Percentiles rank a stretch among this genome's conserved stretches.
These are phyloP conservation scores for Alloteropsis semialata DNA, from an alignment of 176 grass and related monocot species.

Conservation along the genomic window DNA sequence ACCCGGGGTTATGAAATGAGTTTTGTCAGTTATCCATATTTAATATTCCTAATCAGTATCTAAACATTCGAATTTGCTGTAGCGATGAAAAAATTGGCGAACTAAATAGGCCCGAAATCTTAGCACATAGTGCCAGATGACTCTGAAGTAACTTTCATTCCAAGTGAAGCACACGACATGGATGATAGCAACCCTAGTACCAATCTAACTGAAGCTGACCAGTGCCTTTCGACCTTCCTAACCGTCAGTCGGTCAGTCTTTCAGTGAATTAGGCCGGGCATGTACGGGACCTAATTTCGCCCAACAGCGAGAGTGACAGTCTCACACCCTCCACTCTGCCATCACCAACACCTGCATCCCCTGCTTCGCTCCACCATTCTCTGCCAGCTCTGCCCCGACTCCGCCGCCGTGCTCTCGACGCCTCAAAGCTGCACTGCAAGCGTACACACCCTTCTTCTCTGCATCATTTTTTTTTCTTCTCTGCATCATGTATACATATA, in stretches of 20 bases:
- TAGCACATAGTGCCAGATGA: not conserved
- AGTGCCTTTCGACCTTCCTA: not conserved
- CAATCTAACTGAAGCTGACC: not conserved
- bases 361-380: not conserved
- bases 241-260: not conserved
- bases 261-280: conserved; percentile 23
- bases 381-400: not conserved
- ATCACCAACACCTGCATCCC: no score
- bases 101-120: no score
- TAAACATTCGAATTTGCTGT: no score
- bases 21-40: no score
- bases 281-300: conserved; percentile 37
- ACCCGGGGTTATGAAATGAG: no score
- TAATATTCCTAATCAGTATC: no score
- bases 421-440: not conserved
- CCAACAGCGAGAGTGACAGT: conserved; percentile 30
- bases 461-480: not conserved
- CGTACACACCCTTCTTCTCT: not conserved
- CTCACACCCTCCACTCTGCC: not conserved
- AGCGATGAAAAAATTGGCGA: not conserved
- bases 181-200: conserved; percentile 1
- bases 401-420: not conserved
- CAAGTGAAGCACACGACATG: conserved; percentile 19
- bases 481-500: not conserved
- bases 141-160: conserved; percentile 27